Evolutionary conservation across 2,329 filamentous ascomycete genomes (phyloP), one percentile per base, ranked within the genome.

Genomic region (Thielaviopsis euricoi): DNA sequence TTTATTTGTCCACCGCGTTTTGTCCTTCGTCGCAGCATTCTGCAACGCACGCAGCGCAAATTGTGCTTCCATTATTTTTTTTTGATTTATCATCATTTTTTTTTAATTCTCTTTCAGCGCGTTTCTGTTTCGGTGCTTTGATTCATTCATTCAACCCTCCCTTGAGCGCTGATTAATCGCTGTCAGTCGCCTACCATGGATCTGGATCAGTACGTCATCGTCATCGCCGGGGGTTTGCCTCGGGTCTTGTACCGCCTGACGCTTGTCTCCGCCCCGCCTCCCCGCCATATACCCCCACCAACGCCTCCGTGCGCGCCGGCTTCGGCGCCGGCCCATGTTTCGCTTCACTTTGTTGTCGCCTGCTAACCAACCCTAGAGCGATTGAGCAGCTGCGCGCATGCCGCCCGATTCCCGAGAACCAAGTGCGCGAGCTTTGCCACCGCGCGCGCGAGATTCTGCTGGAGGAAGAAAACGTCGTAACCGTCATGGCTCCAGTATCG

Each of bases 401-500:
- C 73, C 87, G 90, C 62, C 90, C 91, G 58, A 98, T 98, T 65
- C 91, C 93, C 62, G 93, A 98, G 75, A 78, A 84, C 48, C 88
- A 97, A 74, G 94, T 98, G 61, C 86, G 91, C 68, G 91, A 98
- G 73, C 79, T 98, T 65, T 97, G 93, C 73, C 91, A 96, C 77
- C 96, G 96, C 69, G 93, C 93, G 56, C 82, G 93, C 63, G 93
- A 98, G 74, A 80, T 98, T 57, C 75, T 98, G 63, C 95, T 98
- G 62, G 93, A 97, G 71, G 93, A 98, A 74, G 91, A 89, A 63
- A 97, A 98, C 69, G 91, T 97, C 55, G 91, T 97, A 63, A 89
- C 87, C 19, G 91, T 98, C 62, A 86, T 91, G 68, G 91, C 91
- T 61, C 91, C 91, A 22, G 91, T 97, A 61, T 97, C 91, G 70